Evolutionary conservation across 176 grass and related monocot genomes (phyloP).

Genomic region (Carex cristatella): DNA sequence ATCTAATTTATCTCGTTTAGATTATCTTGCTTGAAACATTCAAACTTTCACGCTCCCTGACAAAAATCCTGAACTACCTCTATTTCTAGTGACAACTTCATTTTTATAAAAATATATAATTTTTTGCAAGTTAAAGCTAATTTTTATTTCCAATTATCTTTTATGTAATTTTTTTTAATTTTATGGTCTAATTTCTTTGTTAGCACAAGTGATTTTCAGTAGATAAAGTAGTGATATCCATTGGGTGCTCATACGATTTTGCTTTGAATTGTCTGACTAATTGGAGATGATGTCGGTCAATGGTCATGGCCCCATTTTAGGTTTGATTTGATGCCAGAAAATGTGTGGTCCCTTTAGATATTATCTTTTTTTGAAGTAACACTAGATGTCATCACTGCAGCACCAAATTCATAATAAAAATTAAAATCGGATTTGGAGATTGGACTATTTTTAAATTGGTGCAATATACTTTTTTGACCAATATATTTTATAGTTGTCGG

Average conservation of each 20-base stretch:
- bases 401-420: neutral
- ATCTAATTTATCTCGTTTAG: no score
- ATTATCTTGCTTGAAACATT: no score
- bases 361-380: neutral
- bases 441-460: no score
- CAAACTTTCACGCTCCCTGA: no score
- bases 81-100: no score
- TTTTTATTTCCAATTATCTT: no score
- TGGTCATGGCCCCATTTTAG: slow-evolving; percentile 15
- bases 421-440: neutral
- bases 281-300: slow-evolving; percentile 19
- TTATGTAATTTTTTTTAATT: no score
- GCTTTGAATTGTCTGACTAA: slow-evolving; percentile 8
- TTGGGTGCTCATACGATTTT: neutral
- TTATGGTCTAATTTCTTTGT: no score
- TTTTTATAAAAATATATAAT: no score
- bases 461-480: neutral
- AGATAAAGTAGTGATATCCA: neutral
- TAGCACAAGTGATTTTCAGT: neutral
- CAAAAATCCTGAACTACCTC: no score
- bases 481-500: neutral
- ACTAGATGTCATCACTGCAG: neutral
- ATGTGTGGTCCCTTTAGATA: neutral
- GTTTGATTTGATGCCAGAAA: neutral
- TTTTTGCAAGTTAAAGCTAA: no score